Evolutionary conservation across 345 rosid genomes (phyloP), one percentile per base, ranked within the genome.

Genomic region (Pugionium dolabratum): DNA sequence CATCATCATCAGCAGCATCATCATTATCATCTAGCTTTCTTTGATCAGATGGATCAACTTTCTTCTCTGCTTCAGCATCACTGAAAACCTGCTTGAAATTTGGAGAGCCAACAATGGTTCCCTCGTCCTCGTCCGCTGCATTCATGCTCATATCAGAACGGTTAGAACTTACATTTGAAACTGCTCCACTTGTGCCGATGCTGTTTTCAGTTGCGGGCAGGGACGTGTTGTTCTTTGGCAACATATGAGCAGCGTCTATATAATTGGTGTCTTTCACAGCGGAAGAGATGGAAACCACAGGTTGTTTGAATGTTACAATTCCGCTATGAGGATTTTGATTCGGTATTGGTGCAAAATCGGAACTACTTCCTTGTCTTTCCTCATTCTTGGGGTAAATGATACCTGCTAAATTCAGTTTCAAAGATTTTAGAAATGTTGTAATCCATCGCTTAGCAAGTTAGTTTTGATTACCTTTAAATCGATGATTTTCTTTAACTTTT

Each of bases 61-160:
- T 78, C 58, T 79, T 75, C 71, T 77, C 85, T 25, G 64, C 75
- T 71, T 72, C 80, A 50, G 65, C 79, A 75, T 82, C 84, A 26
- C 50, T 11, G 59, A 95, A 86, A 71, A 82, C 84, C 49, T 83
- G 90, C 76, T 86, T 89, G 32, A 84, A 88, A 69, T 82, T 86
- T 29, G 74, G 76, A 32, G 87, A 82, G 52, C 67, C 78, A 59
- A 71, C 80, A 9, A 77, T 72, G 10, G 29, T 33, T 30, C 74
- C 74, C 51, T 82, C 87, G 18, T 0, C 18, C 35, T 83, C 88
- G 41, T 88, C 89, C 11, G 75, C 72, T 51, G 59, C 80, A 75
- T 83, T 86, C 79, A 81, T 71, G 50, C 86, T 87, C 64, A 76
- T 71, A 78, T 88, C 74, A n/a, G 94, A 88, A 73, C 73, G 70